phyloP scores from a whole-genome alignment of 2,329 filamentous ascomycete genomes.

The Aspergillus sp. region DNA sequence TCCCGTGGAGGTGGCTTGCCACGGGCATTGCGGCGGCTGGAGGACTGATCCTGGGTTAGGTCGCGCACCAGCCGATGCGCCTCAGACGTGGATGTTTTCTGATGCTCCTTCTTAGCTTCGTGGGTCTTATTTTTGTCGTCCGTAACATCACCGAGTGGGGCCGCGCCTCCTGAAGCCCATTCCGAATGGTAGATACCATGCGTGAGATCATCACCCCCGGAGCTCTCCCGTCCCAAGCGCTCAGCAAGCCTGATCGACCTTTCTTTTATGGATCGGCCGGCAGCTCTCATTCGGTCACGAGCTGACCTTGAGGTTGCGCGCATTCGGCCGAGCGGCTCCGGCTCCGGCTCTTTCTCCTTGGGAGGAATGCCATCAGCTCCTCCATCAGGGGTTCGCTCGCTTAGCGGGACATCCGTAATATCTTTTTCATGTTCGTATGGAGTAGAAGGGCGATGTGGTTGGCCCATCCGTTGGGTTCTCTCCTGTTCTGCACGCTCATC shows the following conservation, averaged over 20 bases:
- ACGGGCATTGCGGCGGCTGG: conserved; percentile 8
- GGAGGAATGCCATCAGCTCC: background rate
- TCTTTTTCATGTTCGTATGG: background rate
- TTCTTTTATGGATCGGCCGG: conserved; percentile 4
- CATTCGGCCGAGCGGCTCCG: background rate
- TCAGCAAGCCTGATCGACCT: conserved; percentile 9
- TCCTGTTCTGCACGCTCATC: background rate
- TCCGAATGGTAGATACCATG: conserved; percentile 15
- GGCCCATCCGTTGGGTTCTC: background rate
- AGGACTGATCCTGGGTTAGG: conserved; percentile 19
- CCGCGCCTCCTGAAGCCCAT: conserved; percentile 18
- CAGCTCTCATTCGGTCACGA: conserved; percentile 2
- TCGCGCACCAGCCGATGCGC: conserved; percentile 25
- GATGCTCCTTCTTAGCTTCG: conserved; percentile 16
- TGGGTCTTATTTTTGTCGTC: conserved; percentile 23
- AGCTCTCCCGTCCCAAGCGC: conserved; percentile 14
- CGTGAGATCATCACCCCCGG: conserved; percentile 18
- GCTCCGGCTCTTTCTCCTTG: background rate
- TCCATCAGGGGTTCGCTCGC: background rate
- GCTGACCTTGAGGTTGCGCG: background rate
- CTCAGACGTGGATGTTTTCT: conserved; percentile 17
- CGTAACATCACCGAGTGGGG: conserved; percentile 18
- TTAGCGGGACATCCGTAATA: background rate
- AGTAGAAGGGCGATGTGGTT: conserved; percentile 1
- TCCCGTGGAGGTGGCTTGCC: conserved; percentile 3